Evolutionary conservation across 179 eudicot genomes (phyloP), one percentile per base, ranked within the genome.

Genomic region (Heliamphora pulchella): DNA sequence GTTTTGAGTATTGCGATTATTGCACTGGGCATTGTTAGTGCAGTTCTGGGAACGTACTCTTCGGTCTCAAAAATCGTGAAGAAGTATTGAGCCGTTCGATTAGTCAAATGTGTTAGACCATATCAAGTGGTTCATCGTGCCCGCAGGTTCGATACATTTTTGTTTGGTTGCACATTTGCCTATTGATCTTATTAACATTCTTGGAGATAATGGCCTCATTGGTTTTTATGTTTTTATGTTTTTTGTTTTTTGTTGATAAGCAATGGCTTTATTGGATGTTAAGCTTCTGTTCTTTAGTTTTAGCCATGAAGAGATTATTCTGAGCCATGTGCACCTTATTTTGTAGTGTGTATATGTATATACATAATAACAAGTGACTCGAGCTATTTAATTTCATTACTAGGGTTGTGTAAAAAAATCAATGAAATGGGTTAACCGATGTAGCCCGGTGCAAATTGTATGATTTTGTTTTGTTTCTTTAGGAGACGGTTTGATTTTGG

Each of bases 41-140:
- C 88, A 8, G 79, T 76, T 14, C 69, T 91, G 77, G 97, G 97
- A 76, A 92, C 97, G 4, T 92, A 92, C 82, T 86, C 93, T 15
- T 93, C 97, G 1, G 70, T 84, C 0, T 48, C 50, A 18, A 8
- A 76, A 53, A 88, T 92, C 48, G 76, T 75, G 17, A 76, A 84
- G 81, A 81, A 74, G 43, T 86, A 86, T 51, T 86, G 74, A 69
- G 64, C 51, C 43, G 3, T 47, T 17, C 54, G 61, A 17, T 8
- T 59, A 17, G 17, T 58, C n/a, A 6, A 31, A 54, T n/a, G n/a
- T 8, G 3, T 14, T 73, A 41, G 11, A 15, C 44, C 10, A 18
- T 71, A 8, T 18, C 8, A 6, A 9, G n/a, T 48, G 47, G 39
- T 47, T 20, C 44, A 53, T 73, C 51, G 0, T 1, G 3, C 76